Percentiles rank a stretch among this genome's conserved stretches.
Conservation (phyloP, 192 early-diverging fungal genomes). For the Funneliformis mosseae region DNA sequence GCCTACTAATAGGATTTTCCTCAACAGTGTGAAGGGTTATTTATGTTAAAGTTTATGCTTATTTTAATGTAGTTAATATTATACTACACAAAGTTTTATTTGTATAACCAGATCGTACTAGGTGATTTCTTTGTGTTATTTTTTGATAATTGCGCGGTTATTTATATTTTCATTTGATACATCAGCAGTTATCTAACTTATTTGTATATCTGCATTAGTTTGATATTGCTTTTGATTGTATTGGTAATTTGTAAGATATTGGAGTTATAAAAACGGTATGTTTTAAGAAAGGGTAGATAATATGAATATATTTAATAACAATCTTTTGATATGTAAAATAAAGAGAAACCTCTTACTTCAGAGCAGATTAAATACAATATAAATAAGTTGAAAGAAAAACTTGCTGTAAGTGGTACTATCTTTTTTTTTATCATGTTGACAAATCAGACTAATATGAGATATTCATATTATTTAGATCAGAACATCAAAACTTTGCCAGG, state of each 20-base stretch:
- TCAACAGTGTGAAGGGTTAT: slow-evolving; percentile 8
- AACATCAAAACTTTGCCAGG: neutral
- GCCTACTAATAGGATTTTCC: neutral
- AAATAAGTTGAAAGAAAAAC: slow-evolving; percentile 13
- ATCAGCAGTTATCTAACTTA: slow-evolving; percentile 20
- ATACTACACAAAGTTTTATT: slow-evolving; percentile 16
- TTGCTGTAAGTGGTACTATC: neutral
- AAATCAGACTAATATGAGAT: neutral
- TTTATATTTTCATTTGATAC: slow-evolving; percentile 5
- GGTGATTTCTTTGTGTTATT: slow-evolving; percentile 13
- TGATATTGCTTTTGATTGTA: slow-evolving; percentile 19
- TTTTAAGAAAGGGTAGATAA: neutral
- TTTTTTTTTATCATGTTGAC: neutral
- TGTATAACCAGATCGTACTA: neutral
- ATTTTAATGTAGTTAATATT: slow-evolving; percentile 5
- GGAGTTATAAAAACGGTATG: slow-evolving; percentile 18
- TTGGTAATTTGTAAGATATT: slow-evolving; percentile 3
- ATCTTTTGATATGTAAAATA: neutral
- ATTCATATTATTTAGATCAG: neutral
- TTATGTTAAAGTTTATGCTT: neutral
- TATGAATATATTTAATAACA: neutral
- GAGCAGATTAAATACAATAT: slow-evolving; percentile 6
- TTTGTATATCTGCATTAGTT: slow-evolving; percentile 8
- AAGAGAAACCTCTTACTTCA: slow-evolving; percentile 10
- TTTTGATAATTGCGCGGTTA: neutral